Percentiles rank a stretch among this genome's conserved stretches.
Evolutionary conservation across 2,329 filamentous ascomycete species (phyloP).

Genomic region (Zelopaecilomyces penicillatus): DNA sequence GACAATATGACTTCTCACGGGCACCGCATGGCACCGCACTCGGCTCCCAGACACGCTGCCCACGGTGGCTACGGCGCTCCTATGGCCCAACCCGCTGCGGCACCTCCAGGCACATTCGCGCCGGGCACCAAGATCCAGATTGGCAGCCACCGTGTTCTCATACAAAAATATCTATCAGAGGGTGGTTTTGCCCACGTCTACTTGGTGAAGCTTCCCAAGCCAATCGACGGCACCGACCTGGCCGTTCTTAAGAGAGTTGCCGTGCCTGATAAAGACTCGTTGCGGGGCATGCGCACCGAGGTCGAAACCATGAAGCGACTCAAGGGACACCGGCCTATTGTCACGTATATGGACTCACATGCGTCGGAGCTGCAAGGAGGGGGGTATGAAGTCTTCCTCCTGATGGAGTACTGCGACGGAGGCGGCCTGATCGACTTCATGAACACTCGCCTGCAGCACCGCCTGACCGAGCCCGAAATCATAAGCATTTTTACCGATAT

Average conservation of each 20-base stretch:
- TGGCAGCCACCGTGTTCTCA: constrained; percentile 82
- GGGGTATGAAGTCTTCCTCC: constrained; percentile 93
- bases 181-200: constrained; percentile 98
- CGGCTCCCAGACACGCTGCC: constrained; percentile 25
- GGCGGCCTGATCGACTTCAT: constrained; percentile 98
- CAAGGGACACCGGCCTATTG: constrained; percentile 91
- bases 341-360: constrained; percentile 97
- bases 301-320: constrained; percentile 99
- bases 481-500: constrained; percentile 95
- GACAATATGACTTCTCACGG: constrained; percentile 28
- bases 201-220: constrained; percentile 75
- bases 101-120: constrained; percentile 75
- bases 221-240: constrained; percentile 68
- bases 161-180: constrained; percentile 96
- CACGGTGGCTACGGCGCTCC: constrained; percentile 37
- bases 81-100: constrained; percentile 28
- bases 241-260: constrained; percentile 92
- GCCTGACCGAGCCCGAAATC: constrained; percentile 94
- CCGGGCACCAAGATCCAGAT: constrained; percentile 96
- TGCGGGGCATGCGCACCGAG: constrained; percentile 95
- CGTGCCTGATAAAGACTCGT: constrained; percentile 87
- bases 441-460: constrained; percentile 95
- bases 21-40: constrained; percentile 23
- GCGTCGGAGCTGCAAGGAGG: constrained; percentile 87
- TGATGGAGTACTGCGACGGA: constrained; percentile 96